Evolutionary conservation across 495 filamentous ascomycete genomes (phyloP), one percentile per base, ranked within the genome.

Genomic region (Penicillium coprophilum): DNA sequence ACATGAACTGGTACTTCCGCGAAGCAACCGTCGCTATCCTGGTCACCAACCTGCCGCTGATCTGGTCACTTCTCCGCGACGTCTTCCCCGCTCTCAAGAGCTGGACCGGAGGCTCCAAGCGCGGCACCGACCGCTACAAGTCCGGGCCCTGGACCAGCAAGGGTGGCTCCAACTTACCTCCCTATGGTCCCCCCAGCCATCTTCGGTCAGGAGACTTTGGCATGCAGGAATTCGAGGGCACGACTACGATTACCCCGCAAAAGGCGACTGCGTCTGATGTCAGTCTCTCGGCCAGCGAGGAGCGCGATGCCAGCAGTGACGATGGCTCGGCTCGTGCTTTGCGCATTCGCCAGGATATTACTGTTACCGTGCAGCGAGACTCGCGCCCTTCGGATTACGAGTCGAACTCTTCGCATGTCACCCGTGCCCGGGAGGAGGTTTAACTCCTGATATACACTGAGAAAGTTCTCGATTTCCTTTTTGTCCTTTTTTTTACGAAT

Each of bases 1-100:
- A 86, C 78, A 83, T 83, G 55, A 85, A 81, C 66, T 89, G 86
- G 86, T 88, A 89, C 66, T 77, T 82, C 60, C 83, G 86, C n/a
- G 86, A 89, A 79, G 80, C 80, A 17, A 79, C 79, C 5, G 87
- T 85, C 4, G 83, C 85, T 3, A 74, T 88, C 38, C 72, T 86
- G 11, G 83, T 87, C 13, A 81, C 83, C 52, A 88, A 88, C 59
- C 70, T 88, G 4, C 86, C 86, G 0, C 82, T 85, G 54, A 75
- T 82, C 56, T 88, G 85, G 84, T 82, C 83, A 1, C 76, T 86
- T 3, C 67, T 87, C 19, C 79, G 82, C 28, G 81, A 81, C 43
- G 68, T 82, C 32, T 87, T 88, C 70, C 79, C 80, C 6, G 68
- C 66, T 3, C 68, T 80, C 61, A 73, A 72, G 57, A 77, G 73